Evolutionary conservation across 1,284 basidiomycete genomes (phyloP), one percentile per base, ranked within the genome.

Genomic region (Cutaneotrichosporon daszewskae): DNA sequence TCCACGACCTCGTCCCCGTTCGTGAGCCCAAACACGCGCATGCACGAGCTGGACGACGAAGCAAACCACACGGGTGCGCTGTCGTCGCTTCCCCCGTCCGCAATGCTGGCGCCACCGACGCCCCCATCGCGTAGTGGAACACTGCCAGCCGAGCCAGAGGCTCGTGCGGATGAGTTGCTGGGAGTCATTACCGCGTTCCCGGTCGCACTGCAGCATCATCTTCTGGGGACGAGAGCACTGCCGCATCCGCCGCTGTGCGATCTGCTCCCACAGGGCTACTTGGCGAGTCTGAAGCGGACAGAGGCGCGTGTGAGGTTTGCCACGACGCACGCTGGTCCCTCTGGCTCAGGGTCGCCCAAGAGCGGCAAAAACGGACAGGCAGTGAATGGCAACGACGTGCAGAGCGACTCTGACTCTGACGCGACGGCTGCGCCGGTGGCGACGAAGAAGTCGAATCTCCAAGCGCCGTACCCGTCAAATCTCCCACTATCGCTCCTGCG

Each of bases 161-260:
- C 33, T 2, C 40, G 40, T 6, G 32, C 33, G 19, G 62, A 69
- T 24, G 69, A 72, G 47, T 52, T 72, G 2, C 47, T 62, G 9
- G 62, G 62, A 2, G 40, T 70, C 10, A 32, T 71, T 3, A 61
- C 66, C 0, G 65, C 62, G 12, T 72, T 69, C 39, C 63, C 64
- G 1, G 65, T 71, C 26, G 66, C 69, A 2, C 43, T 72, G 24
- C 68, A 70, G 59, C 64, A 69, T 43, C 68, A 72, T 41, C 51
- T 72, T 2, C 58, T 63, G 20, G 53, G 53, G 1, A 67, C 59
- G 3, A 51, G 68, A 14, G 64, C 69, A 4, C 46, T 69, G 6
- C 62, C 69, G 1, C 65, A 67, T 45, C 47, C 68, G 12, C 69
- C 69, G 1, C 49, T 71, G 3, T 59, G 49, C 32, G 69, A 72